Conservation (phyloP, 768 basidiomycete species). For the Auriscalpium microsporum region DNA sequence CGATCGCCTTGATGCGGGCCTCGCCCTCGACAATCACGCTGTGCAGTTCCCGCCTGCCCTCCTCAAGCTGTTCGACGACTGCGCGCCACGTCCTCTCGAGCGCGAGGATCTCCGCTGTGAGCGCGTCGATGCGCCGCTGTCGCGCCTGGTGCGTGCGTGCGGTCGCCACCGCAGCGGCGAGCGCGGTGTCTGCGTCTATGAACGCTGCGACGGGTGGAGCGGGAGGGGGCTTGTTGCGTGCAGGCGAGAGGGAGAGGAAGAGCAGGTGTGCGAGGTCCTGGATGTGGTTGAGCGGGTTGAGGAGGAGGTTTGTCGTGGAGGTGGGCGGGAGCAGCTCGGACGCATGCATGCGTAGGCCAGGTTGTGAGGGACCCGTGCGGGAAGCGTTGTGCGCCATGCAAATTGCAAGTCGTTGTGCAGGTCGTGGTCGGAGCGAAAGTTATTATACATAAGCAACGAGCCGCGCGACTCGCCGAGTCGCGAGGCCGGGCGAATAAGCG, state of each 20-base stretch:
- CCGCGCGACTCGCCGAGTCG: no score
- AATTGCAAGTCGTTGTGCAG: neutral
- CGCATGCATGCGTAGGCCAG: neutral
- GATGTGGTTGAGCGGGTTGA: constrained; percentile 52
- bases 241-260: constrained; percentile 65
- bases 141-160: constrained; percentile 68
- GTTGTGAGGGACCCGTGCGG: neutral
- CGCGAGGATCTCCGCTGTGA: constrained; percentile 62
- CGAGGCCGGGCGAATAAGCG: no score
- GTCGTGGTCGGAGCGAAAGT: neutral
- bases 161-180: constrained; percentile 58
- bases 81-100: constrained; percentile 62
- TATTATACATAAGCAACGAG: no score
- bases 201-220: constrained; percentile 51
- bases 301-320: constrained; percentile 57
- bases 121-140: constrained; percentile 62
- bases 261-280: constrained; percentile 59
- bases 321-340: constrained; percentile 1
- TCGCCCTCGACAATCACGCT: constrained; percentile 69
- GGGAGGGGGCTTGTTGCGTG: constrained; percentile 53
- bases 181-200: constrained; percentile 49
- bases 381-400: neutral
- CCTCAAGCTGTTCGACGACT: constrained; percentile 56
- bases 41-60: constrained; percentile 62
- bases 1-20: constrained; percentile 58